Base-by-base conservation (phyloP, 1,139 yeast species). In the Debaryomyces fabryi region DNA sequence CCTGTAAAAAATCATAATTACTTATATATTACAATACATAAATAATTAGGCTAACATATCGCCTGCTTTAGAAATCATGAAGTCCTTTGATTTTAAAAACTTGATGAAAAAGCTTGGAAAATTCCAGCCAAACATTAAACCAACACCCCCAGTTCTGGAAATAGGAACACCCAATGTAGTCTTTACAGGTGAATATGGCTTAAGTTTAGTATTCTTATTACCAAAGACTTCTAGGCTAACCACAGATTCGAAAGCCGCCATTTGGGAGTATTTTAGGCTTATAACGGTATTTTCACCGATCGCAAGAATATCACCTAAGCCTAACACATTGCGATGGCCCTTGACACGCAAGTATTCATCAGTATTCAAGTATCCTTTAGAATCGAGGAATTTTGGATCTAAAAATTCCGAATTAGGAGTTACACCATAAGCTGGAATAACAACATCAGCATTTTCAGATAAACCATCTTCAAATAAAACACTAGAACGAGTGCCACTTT, bases 91-190 rank as follows among this genome's bases (percentile, higher is more conserved):
- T 53, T 68, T 67, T 27, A 54, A 10, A 12, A 47, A 15, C 48
- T 51, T 48, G 7, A 65, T 64, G 5, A 63, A 18, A 46, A 64
- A 63, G 39, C 51, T 63, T 1, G 71, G 70, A 7, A 57, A 49
- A 3, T 49, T 37, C 47, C 51, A 58, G 6, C 68, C 68, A 43
- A 49, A 59, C 0, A 56, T 34, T 12, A 55, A 44, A 10, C 69
- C 71, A 25, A 67, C 68, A 18, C 72, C 72, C 36, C 69, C 70
- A 2, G 53, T 52, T 40, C 57, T 60, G 1, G 70, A 63, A 34
- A 68, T 58, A 7, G 72, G 70, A 10, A 67, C 58, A 1, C 63
- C 15, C 12, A 55, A 39, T 4, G 50, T 51, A n/a, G 35, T 36
- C 29, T 27, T 41, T 16, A 16, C 41, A 4, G 27, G 13, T 6